These are phyloP conservation scores for Wickerhamia fluorescens DNA, from an alignment of 805 yeast species.

Conservation along the genomic window DNA sequence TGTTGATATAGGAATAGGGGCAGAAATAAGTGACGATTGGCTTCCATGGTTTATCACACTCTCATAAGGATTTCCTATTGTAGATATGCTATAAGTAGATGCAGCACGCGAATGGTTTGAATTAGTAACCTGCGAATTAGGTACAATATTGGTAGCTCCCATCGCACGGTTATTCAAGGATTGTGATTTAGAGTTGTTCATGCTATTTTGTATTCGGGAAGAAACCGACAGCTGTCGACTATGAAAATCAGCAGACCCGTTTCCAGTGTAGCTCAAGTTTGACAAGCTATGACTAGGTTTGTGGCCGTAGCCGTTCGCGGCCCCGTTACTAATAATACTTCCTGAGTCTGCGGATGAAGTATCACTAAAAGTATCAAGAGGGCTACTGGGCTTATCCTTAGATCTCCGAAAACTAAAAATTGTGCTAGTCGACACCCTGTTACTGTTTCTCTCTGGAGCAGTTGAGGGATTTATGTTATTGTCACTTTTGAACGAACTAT, in stretches of 20 bases:
- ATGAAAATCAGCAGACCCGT: no score
- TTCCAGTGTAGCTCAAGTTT: no score
- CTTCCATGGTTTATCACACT: no score
- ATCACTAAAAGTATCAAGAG: slow-evolving; percentile 20
- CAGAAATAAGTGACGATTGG: no score
- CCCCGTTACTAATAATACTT: slow-evolving; percentile 19
- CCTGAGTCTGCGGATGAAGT: slow-evolving; percentile 26
- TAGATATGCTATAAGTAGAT: slow-evolving; percentile 31
- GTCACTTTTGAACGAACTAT: slow-evolving; percentile 10
- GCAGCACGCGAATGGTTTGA: slow-evolving; percentile 34
- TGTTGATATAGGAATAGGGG: no score
- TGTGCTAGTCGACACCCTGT: slow-evolving; percentile 27
- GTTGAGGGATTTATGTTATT: slow-evolving; percentile 5
- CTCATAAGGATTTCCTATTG: slow-evolving; percentile 26
- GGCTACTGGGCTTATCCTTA: slow-evolving; percentile 9
- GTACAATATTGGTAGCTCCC: slow-evolving; percentile 10
- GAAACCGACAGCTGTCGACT: no score
- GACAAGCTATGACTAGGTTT: no score
- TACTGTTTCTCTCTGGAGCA: slow-evolving; percentile 6
- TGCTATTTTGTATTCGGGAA: slow-evolving; percentile 8
- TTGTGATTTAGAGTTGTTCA: slow-evolving; percentile 9
- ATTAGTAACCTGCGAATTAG: slow-evolving; percentile 21
- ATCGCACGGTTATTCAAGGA: slow-evolving; percentile 9
- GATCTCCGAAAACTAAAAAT: slow-evolving; percentile 31
- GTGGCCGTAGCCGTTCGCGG: slow-evolving; percentile 8